Base-by-base conservation (phyloP, 805 yeast species). In the Brettanomyces naardenensis region DNA sequence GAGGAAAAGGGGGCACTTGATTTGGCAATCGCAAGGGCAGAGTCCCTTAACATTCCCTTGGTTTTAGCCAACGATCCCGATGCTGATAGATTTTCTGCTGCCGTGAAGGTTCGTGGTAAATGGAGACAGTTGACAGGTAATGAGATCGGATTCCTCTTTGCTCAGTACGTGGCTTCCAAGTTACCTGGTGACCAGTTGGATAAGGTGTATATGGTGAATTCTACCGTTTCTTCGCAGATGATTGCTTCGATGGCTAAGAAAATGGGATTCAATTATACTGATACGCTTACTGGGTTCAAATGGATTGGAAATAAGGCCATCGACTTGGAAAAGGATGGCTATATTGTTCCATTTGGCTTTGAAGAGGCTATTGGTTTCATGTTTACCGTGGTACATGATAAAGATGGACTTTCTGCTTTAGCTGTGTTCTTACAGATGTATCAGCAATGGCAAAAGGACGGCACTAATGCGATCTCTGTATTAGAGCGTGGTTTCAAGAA, bases 301-400 rank as follows among this genome's bases (percentile, higher is more conserved):
- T 90, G 98, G 98, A 80, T 90, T 27, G 98, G 97, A 3, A 90
- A 90, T 54, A 73, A 76, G 45, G 92, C 95, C 2, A 75, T 81
- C 26, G 83, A 79, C 6, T 63, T 85, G 35, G 87, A 82, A 45
- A 44, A 53, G 0, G 55, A 71, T 31, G 95, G 95, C 0, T 75
- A 53, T 49, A 44, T 37, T 4, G 95, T 89, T 1, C 95, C 95
- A 0, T 88, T 90, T 64, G 97, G 85, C 0, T 90, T 72, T 55
- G 98, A 90, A 59, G 98, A 90, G 55, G 97, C 97, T 2, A 82
- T 90, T 46, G 98, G 98, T 2, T 90, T 76, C 62, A 86, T 90
- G 97, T 86, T 88, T 51, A 62, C 75, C 17, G 69, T 75, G 14
- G 82, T 84, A 31, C 87, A 84, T 57, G 98, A 90, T 56, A 90